Evolutionary conservation across 768 basidiomycete species (phyloP).

Genomic region (Amanita rubescens): DNA sequence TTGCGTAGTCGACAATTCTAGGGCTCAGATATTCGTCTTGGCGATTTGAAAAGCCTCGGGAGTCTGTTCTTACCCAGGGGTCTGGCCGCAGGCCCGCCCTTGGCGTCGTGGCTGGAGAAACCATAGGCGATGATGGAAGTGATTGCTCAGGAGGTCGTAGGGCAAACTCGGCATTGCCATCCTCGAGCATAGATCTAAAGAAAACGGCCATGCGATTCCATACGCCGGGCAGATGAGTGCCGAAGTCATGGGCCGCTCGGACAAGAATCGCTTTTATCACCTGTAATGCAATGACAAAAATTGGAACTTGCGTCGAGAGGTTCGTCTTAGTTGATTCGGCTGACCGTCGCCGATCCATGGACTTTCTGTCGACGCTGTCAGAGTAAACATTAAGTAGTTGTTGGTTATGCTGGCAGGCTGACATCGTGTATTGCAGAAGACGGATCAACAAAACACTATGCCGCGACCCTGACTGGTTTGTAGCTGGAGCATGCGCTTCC

Average conservation of each 20-base stretch:
- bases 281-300: conserved; percentile 49
- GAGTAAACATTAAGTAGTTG: conserved; percentile 18
- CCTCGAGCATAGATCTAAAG: conserved; percentile 40
- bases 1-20: conserved; percentile 59
- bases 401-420: conserved; percentile 37
- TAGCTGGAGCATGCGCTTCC: conserved; percentile 32
- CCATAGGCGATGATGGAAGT: conserved; percentile 41
- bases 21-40: conserved; percentile 29
- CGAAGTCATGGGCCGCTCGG: conserved; percentile 55
- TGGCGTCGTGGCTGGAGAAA: conserved; percentile 50
- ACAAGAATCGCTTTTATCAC: conserved; percentile 61
- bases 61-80: conserved; percentile 21
- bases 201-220: conserved; percentile 59
- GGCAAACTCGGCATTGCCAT: conserved; percentile 60
- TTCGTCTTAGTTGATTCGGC: conserved; percentile 11
- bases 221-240: conserved; percentile 42
- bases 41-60: conserved; percentile 15
- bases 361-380: conserved; percentile 27
- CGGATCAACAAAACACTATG: conserved; percentile 54
- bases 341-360: conserved; percentile 32
- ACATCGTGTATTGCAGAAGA: conserved; percentile 50
- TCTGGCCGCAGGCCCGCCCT: conserved; percentile 36
- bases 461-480: conserved; percentile 35
- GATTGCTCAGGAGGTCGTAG: conserved; percentile 35
- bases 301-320: conserved; percentile 27